Evolutionary conservation across 2,329 filamentous ascomycete genomes (phyloP).

Genomic region (Aspergillus pseudoglaucus): DNA sequence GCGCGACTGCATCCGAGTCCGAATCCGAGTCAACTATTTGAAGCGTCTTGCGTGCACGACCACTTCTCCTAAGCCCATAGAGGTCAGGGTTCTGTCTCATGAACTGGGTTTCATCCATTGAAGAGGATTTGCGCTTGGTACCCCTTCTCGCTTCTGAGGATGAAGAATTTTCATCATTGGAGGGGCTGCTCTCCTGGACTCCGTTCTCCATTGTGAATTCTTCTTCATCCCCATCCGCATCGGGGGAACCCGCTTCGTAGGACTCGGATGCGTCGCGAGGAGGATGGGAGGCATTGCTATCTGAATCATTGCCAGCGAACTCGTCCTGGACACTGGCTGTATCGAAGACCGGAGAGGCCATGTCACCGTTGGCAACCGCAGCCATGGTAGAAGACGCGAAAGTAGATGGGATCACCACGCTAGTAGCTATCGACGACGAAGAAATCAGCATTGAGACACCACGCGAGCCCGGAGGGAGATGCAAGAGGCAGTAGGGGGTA

Average conservation of each 20-base stretch:
- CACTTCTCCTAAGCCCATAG: slow-evolving; percentile 89
- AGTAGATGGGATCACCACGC: slow-evolving; percentile 41
- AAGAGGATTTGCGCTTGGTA: slow-evolving; percentile 65
- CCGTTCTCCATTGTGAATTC: slow-evolving; percentile 69
- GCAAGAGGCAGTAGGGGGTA: slow-evolving; percentile 16
- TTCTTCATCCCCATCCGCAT: slow-evolving; percentile 45
- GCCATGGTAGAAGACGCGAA: slow-evolving; percentile 28
- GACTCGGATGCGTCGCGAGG: slow-evolving; percentile 35
- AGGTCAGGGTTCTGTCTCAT: slow-evolving; percentile 90
- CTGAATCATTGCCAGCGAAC: slow-evolving; percentile 52
- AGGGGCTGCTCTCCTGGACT: slow-evolving; percentile 49
- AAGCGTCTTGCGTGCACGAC: slow-evolving; percentile 56
- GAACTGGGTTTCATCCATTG: slow-evolving; percentile 67
- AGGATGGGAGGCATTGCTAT: slow-evolving; percentile 51
- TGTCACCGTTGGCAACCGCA: slow-evolving; percentile 30
- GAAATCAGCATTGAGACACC: slow-evolving; percentile 38
- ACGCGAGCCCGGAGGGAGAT: slow-evolving; percentile 12
- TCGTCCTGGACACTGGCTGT: slow-evolving; percentile 27
- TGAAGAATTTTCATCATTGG: slow-evolving; percentile 55
- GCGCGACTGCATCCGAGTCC: slow-evolving; percentile 63
- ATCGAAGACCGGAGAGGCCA: slow-evolving; percentile 19
- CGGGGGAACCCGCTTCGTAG: slow-evolving; percentile 31
- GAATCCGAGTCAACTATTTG: slow-evolving; percentile 58
- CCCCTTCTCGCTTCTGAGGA: slow-evolving; percentile 65
- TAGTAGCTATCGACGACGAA: slow-evolving; percentile 32